Evolutionary conservation across 1,139 yeast species (phyloP).

Genomic region (Lodderomyces orthopsilosis): DNA sequence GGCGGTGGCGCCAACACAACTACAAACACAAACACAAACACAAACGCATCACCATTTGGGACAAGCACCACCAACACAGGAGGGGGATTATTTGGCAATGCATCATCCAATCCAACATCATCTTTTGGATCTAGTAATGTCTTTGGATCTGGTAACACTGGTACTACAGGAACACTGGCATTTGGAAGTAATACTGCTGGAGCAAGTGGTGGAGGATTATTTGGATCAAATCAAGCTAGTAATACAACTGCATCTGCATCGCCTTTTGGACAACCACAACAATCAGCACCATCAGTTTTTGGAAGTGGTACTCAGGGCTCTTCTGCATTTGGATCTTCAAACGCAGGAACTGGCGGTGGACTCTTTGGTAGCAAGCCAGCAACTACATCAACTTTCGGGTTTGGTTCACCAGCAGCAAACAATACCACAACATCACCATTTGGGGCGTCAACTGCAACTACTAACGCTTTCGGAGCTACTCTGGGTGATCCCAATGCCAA

Average conservation of each 20-base stretch:
- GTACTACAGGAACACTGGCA: conserved; percentile 7
- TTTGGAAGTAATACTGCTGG: conserved; percentile 17
- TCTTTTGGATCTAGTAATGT: conserved; percentile 15
- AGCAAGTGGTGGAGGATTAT: conserved; percentile 23
- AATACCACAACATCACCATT: conserved; percentile 21
- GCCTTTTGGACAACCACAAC: conserved; percentile 30
- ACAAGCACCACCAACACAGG: conserved; percentile 13
- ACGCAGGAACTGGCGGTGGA: conserved; percentile 21
- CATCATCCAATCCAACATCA: conserved; percentile 16
- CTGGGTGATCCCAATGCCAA: conserved; percentile 38
- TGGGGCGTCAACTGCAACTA: conserved; percentile 20
- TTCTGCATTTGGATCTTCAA: conserved; percentile 18
- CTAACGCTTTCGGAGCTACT: conserved; percentile 20
- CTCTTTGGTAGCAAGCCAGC: conserved; percentile 28
- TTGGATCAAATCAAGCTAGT: conserved; percentile 22
- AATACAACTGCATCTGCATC: conserved; percentile 19
- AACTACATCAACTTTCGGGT: conserved; percentile 19
- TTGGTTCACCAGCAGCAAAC: conserved; percentile 21
- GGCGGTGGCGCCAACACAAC: conserved; percentile 17
- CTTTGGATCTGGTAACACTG: conserved; percentile 7
- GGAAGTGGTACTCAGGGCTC: conserved; percentile 21
- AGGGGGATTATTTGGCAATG: conserved; percentile 15
- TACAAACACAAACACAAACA: conserved; percentile 9
- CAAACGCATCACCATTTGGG: conserved; percentile 15
- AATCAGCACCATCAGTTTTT: conserved; percentile 20